Percentiles rank a stretch among this genome's conserved stretches.
These are phyloP conservation scores for Cordyceps cicadae DNA, from an alignment of 2,329 filamentous ascomycete species.

Conservation along the genomic window DNA sequence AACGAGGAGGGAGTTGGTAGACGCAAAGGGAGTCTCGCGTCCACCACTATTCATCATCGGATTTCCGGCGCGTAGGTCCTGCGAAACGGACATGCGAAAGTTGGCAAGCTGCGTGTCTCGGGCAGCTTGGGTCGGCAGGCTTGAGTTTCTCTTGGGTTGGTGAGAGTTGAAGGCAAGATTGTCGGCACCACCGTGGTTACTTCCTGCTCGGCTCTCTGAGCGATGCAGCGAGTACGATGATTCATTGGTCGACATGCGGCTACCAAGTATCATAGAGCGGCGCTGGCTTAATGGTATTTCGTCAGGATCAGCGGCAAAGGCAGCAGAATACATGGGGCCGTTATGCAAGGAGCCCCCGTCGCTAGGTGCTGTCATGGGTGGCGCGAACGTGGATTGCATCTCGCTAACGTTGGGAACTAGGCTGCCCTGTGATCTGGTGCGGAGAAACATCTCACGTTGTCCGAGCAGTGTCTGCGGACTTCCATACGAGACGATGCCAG, in stretches of 20 bases:
- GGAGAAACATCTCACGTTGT: constrained; percentile 46
- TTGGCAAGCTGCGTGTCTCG: constrained; percentile 54
- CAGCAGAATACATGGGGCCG: constrained; percentile 24
- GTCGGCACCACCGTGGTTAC: constrained; percentile 24
- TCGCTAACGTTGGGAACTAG: constrained; percentile 20
- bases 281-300: constrained; percentile 66
- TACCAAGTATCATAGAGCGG: constrained; percentile 49
- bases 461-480: constrained; percentile 48
- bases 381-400: constrained; percentile 18
- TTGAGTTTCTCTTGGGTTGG: constrained; percentile 42
- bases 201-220: constrained; percentile 3
- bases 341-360: constrained; percentile 36
- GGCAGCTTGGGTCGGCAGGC: constrained; percentile 31
- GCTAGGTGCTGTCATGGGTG: constrained; percentile 23
- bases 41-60: constrained; percentile 25
- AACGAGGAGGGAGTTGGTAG: constrained; percentile 24
- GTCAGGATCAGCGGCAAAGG: constrained; percentile 43
- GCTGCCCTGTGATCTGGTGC: constrained; percentile 41
- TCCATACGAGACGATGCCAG: constrained; percentile 42
- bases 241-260: constrained; percentile 24
- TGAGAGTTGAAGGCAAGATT: constrained; percentile 42
- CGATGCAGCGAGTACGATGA: constrained; percentile 9
- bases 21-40: constrained; percentile 32
- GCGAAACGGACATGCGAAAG: constrained; percentile 58
- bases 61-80: constrained; percentile 45